Base-by-base conservation (phyloP, 345 rosid genomes). In the Mercurialis annua region DNA sequence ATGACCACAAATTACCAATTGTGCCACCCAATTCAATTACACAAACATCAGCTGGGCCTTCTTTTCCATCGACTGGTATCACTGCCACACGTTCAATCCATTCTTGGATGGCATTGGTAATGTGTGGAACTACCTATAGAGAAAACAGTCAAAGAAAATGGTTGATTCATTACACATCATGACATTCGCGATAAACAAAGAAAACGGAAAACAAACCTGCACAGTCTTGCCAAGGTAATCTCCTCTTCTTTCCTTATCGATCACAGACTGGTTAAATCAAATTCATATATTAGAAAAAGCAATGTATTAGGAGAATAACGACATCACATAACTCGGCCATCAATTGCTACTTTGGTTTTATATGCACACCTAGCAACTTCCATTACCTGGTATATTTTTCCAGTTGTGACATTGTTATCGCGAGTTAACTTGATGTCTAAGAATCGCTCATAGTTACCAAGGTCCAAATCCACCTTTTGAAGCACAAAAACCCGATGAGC, bases 11-110 rank as follows among this genome's bases (percentile, higher is more conserved):
- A 67, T 21, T 84, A 90, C 98, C 99, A 73, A 91, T 90, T 4
- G 99, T 94, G 77, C 99, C 99, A 57, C 99, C 99, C 71, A 94
- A 82, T 82, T 94, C 99, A 42, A 94, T 94, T 68, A 94, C 96
- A 80, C 99, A 91, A 70, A 94, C 96, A 85, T 94, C 99, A 42
- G 98, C 87, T 42, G 97, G 89, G 54, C 87, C 92, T 15, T 85
- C 86, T 73, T 84, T 66, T 65, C 96, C 99, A 66, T 91, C 98
- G 0, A 94, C 99, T 1, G 98, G 95, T 64, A 94, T 78, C 71
- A 27, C 36, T 21, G 97, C 97, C 7, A 83, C 97, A n/a, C 92
- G 80, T 72, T 91, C 97, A 53, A 94, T 94, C 99, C 99, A 86
- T 51, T 89, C 95, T 74, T 94, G 98, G 82, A 94, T 94, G 61